A percentile compares a stretch with the other conserved stretches of the same genome.
phyloP scores from a whole-genome alignment of 768 basidiomycete genomes.

The Boletus vermiculosoides region DNA sequence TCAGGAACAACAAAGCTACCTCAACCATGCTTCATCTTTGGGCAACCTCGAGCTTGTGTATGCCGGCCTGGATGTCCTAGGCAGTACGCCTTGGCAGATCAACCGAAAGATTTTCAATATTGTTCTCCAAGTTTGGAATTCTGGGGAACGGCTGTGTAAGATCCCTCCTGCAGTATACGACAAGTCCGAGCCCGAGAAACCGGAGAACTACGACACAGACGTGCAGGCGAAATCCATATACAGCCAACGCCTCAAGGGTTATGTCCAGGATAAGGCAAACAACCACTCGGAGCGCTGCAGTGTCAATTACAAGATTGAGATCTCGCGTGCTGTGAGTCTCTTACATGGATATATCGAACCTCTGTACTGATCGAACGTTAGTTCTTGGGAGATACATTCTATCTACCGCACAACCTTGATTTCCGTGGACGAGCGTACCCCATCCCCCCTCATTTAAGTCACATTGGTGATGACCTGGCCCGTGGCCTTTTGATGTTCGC shows the following conservation, averaged over 20 bases:
- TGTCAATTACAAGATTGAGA: constrained; percentile 96
- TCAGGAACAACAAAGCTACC: constrained; percentile 76
- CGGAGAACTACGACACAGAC: constrained; percentile 45
- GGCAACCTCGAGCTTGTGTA: constrained; percentile 84
- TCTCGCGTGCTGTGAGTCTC: constrained; percentile 77
- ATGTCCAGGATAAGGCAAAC: constrained; percentile 61
- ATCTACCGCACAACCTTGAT: constrained; percentile 94
- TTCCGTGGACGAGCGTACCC: constrained; percentile 98
- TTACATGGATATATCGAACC: not conserved
- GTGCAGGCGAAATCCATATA: constrained; percentile 55
- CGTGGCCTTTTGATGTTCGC: constrained; percentile 86
- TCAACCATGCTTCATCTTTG: constrained; percentile 66
- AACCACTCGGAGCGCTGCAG: constrained; percentile 91
- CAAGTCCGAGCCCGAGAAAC: constrained; percentile 57
- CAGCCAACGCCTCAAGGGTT: constrained; percentile 52
- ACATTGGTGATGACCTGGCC: constrained; percentile 92
- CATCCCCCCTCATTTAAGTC: constrained; percentile 91
- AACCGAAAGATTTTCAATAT: constrained; percentile 76
- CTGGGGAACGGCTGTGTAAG: constrained; percentile 77
- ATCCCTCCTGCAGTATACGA: constrained; percentile 75
- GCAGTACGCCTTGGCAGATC: constrained; percentile 87
- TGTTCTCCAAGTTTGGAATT: constrained; percentile 83
- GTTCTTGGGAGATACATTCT: constrained; percentile 88
- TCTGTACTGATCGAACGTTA: constrained; percentile 26
- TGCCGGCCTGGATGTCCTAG: constrained; percentile 86